These are phyloP conservation scores for Diaporthe aspalathi DNA, from an alignment of 2,329 filamentous ascomycete species.

Conservation along the genomic window DNA sequence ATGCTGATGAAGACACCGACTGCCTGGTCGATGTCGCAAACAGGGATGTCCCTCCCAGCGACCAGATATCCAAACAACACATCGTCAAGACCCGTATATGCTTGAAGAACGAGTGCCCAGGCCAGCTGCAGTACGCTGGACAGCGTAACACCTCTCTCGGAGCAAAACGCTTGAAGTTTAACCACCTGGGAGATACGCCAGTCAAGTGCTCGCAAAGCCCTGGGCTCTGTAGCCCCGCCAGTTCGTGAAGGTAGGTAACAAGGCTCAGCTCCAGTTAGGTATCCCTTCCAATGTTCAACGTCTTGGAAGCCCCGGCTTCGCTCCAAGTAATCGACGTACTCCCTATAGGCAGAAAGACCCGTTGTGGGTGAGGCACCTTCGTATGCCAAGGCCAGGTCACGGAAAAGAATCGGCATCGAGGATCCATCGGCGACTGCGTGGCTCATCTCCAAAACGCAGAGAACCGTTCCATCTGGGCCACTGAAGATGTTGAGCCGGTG, in stretches of 20 bases:
- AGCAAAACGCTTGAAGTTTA: background rate
- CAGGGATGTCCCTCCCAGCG: background rate
- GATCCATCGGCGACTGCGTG: slow-evolving; percentile 8
- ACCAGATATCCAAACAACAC: slow-evolving; percentile 16
- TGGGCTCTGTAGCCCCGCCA: background rate
- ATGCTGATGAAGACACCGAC: slow-evolving; percentile 1
- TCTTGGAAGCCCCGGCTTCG: background rate
- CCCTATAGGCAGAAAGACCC: background rate
- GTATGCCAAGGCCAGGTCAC: slow-evolving; percentile 5
- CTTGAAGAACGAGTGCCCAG: slow-evolving; percentile 11
- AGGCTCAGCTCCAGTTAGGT: slow-evolving; percentile 3
- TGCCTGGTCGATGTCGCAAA: slow-evolving; percentile 8
- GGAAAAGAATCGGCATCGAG: slow-evolving; percentile 7
- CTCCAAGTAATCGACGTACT: slow-evolving; percentile 8
- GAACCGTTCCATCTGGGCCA: background rate
- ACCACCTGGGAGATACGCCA: background rate
- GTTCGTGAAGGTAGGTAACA: background rate
- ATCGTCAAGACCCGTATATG: slow-evolving; percentile 11
- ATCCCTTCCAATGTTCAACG: background rate
- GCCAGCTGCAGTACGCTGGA: slow-evolving; percentile 10
- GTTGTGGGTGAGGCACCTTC: background rate
- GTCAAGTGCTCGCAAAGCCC: slow-evolving; percentile 1
- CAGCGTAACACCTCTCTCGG: background rate
- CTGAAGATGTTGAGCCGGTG: background rate
- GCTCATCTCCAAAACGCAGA: slow-evolving; percentile 12